Evolutionary conservation across 306 rosid species (phyloP), one percentile per base, ranked within the genome.

Genomic region (Sesbania bispinosa): DNA sequence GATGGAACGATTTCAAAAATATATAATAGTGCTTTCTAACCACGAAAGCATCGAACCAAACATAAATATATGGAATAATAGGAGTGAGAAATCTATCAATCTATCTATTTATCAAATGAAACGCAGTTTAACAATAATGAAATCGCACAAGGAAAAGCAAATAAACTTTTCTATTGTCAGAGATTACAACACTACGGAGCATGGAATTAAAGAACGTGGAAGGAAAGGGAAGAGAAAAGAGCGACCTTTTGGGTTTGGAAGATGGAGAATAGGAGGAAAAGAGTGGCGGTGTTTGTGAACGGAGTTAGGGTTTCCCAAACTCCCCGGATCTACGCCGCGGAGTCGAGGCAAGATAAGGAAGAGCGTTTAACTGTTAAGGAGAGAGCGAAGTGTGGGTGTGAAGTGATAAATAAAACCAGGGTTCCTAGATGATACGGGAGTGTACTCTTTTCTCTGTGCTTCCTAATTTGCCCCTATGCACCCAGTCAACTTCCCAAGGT

Each of bases 271-370:
- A 4, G 4, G 24, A 51, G 18, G 16, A 0, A 10, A 30, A 52
- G 16, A 24, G 23, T 1, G 19, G 0, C 3, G 23, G n/a, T 2
- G 80, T 3, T 73, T n/a, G 55, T 26, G 35, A 23, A 35, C 24
- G 23, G 46, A 79, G 58, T 67, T 73, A 79, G 85, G 88, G 80
- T 83, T 81, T 81, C 89, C 88, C 87, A 78, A 81, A 77, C 92
- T 84, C 96, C 92, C 82, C 84, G 96, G 92, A 84, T 86, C 89
- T 84, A 84, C 76, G 78, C 92, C 88, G 87, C 84, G 88, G 88
- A 85, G 91, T 79, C 61, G 69, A 84, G 78, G 74, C 54, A 45
- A 29, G 41, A 30, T 14, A 43, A 68, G 64, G 10, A 46, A 51
- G 61, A 30, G 39, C 1, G 2, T 10, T 58, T 14, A 15, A 47